Evolutionary conservation across 768 basidiomycete species (phyloP).

Genomic region (Kondoa subrosea): DNA sequence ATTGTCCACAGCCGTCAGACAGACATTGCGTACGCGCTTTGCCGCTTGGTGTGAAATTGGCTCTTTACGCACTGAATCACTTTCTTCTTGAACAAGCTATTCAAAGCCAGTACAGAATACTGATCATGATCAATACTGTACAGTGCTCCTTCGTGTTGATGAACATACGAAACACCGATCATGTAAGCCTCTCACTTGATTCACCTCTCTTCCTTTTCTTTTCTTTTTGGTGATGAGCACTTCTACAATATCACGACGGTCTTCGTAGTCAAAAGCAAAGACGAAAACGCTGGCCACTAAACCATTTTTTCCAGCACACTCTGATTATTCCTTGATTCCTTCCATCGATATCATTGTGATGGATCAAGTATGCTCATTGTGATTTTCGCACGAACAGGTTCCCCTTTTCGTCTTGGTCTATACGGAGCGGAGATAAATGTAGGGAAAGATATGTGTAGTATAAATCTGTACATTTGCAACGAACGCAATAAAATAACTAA

Average conservation of each 20-base stretch:
- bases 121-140: too few species aligned
- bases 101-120: too few species aligned
- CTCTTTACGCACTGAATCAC: neutral
- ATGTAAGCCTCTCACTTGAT: neutral
- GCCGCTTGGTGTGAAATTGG: neutral
- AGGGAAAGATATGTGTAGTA: neutral
- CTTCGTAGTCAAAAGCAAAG: constrained; percentile 6
- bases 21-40: neutral
- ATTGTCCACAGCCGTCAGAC: neutral
- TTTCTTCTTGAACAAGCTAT: neutral
- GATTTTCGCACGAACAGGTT: neutral
- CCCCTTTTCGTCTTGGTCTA: neutral
- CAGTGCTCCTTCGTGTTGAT: neutral
- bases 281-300: constrained; percentile 6
- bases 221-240: constrained; percentile 3
- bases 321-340: neutral
- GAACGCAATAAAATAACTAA: neutral
- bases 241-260: constrained; percentile 8
- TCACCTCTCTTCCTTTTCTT: neutral
- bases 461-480: neutral
- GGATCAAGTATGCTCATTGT: neutral
- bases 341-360: neutral
- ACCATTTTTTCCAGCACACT: constrained; percentile 1
- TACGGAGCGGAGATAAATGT: neutral
- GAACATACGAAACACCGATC: neutral